These are phyloP conservation scores for Metschnikowia lachancei DNA, from an alignment of 805 yeast genomes.

Conservation along the genomic window DNA sequence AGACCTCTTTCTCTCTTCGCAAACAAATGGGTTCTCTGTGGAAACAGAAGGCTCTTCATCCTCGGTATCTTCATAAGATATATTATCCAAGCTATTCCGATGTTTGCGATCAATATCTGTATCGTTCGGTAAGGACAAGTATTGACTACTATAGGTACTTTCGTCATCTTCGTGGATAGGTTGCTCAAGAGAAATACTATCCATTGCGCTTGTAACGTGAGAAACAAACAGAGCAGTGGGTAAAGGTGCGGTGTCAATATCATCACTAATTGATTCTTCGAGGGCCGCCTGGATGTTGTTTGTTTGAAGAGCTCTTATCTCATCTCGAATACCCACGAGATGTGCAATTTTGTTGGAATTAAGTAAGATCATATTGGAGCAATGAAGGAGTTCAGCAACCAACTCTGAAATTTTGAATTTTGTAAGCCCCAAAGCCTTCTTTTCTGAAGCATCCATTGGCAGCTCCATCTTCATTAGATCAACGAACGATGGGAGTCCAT, in stretches of 20 bases:
- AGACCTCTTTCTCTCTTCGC: constrained; percentile 29
- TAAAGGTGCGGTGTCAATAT: not conserved
- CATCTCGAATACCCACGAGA: constrained; percentile 66
- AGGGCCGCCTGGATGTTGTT: constrained; percentile 47
- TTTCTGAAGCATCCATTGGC: constrained; percentile 20
- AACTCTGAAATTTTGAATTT: constrained; percentile 87
- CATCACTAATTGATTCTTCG: constrained; percentile 23
- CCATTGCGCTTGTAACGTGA: constrained; percentile 38
- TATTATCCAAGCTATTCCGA: constrained; percentile 21
- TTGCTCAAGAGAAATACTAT: constrained; percentile 39
- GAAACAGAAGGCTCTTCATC: constrained; percentile 46
- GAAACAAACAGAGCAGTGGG: constrained; percentile 10
- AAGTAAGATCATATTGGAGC: constrained; percentile 93
- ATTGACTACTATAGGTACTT: not conserved
- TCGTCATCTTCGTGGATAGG: constrained; percentile 17
- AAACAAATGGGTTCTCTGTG: constrained; percentile 43
- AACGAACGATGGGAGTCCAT: constrained; percentile 62
- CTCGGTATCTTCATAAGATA: constrained; percentile 37
- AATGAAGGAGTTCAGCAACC: constrained; percentile 90
- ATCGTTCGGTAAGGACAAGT: constrained; percentile 3
- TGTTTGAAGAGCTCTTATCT: constrained; percentile 46
- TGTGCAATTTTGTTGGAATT: constrained; percentile 74
- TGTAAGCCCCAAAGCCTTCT: constrained; percentile 77
- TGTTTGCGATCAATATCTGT: constrained; percentile 21
- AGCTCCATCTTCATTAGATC: constrained; percentile 49